Percentiles rank a stretch among this genome's conserved stretches.
Evolutionary conservation across 1,284 basidiomycete genomes (phyloP).

Genomic region (Cryptococcus neoformans): DNA sequence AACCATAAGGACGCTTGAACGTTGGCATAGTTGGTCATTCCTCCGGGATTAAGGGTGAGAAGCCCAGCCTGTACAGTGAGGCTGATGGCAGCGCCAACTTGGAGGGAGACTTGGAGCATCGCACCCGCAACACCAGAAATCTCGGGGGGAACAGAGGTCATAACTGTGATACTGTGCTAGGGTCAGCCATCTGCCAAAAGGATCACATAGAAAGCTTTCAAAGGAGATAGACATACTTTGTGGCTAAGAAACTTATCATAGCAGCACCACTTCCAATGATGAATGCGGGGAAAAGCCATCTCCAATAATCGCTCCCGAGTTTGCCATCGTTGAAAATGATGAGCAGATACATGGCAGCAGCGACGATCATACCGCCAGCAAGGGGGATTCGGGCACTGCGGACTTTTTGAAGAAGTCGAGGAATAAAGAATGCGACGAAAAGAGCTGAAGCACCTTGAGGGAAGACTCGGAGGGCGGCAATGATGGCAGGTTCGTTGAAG

Average conservation of each 20-base stretch:
- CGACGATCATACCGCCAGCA: not conserved
- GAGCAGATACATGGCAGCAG: constrained; percentile 4
- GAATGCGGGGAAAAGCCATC: constrained; percentile 14
- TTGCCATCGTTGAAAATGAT: constrained; percentile 8
- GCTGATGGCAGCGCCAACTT: constrained; percentile 40
- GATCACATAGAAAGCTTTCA: not conserved
- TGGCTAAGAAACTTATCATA: constrained; percentile 19
- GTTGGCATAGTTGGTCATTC: constrained; percentile 29
- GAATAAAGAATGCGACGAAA: constrained; percentile 19
- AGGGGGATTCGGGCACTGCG: constrained; percentile 4
- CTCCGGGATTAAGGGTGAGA: constrained; percentile 37
- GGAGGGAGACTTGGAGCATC: constrained; percentile 40
- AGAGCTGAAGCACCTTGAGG: constrained; percentile 24
- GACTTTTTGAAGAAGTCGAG: constrained; percentile 12
- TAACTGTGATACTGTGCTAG: constrained; percentile 29
- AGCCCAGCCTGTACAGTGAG: constrained; percentile 45
- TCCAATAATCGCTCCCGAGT: constrained; percentile 18
- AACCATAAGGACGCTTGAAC: constrained; percentile 42
- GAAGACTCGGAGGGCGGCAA: constrained; percentile 22
- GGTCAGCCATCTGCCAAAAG: not conserved
- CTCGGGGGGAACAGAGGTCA: constrained; percentile 36
- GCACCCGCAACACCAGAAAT: constrained; percentile 44
- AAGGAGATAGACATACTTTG: constrained; percentile 16
- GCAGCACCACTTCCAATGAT: constrained; percentile 18
- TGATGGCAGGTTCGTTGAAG: constrained; percentile 18